phyloP scores from a whole-genome alignment of 768 basidiomycete genomes.

The Serendipita sp. region DNA sequence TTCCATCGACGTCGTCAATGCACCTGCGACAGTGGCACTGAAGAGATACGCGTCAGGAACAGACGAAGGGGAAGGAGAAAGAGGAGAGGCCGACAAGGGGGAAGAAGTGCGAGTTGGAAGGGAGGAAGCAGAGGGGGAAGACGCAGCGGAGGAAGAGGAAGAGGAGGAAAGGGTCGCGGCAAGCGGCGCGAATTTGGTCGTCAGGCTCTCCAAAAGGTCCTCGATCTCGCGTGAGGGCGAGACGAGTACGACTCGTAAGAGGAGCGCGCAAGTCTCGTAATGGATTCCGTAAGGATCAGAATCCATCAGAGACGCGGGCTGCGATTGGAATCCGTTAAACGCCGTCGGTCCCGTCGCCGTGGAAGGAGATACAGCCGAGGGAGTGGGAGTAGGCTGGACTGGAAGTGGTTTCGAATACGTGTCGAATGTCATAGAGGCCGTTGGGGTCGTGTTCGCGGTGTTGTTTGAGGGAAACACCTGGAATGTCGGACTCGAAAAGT shows the following conservation, averaged over 20 bases:
- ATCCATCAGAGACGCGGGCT: background rate
- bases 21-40: background rate
- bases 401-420: background rate
- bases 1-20: background rate
- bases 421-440: no score
- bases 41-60: background rate
- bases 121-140: background rate
- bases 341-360: background rate
- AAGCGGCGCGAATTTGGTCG: background rate
- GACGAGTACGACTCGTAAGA: constrained; percentile 13
- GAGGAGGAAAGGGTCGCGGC: no score
- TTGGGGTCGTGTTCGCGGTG: no score
- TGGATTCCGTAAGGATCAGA: background rate
- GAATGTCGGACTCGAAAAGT: background rate
- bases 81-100: background rate
- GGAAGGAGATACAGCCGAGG: background rate
- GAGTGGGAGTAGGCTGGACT: background rate
- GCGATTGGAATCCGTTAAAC: background rate
- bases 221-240: constrained; percentile 6
- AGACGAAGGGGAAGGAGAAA: background rate
- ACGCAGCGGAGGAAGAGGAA: background rate
- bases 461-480: background rate
- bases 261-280: constrained; percentile 14
- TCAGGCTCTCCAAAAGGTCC: background rate
- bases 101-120: background rate